Base-by-base conservation (phyloP, 768 basidiomycete genomes). In the Trametes cingulata region DNA sequence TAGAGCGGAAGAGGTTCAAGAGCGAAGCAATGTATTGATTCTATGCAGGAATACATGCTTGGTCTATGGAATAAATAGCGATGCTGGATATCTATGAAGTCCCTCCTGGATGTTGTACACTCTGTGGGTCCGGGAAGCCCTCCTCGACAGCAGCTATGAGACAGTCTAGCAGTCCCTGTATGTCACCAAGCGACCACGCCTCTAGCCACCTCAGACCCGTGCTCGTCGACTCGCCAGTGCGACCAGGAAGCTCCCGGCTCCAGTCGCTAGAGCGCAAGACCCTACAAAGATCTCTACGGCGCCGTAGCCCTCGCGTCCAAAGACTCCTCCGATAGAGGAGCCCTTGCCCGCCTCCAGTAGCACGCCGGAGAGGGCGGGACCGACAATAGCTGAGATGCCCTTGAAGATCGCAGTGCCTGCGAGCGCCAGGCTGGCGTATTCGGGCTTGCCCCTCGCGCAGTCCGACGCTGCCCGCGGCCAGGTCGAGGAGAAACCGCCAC, bases 221-320 rank as follows among this genome's bases (percentile, higher is more conserved):
- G 60, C 52, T 8, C 60, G 47, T 36, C 48, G 55, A 43, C 63
- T 65, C 37, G 63, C 52, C 1, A 39, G 43, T 15, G 64, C 67
- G 5, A 68, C 59, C 5, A 65, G 39, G 17, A 65, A 20, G 52
- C 67, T 68, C 4, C 55, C 48, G 1, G 63, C 52, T 29, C 64
- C 61, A 1, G 65, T 67, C 17, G 64, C 65, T 6, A 65, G 51
- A 22, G 65, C 65, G 43, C 65, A 67, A 17, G 60, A 49, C 19
- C 68, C 68, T 0, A 69, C 68, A 51, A 69, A 69, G 9, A 69
- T 52, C 43, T 69, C 68, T 33, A 69, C 62, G 1, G 58, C 50
- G n/a, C 64, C 64, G 45, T 65, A 69, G 15, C 68, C 68, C 35
- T 61, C 60, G 41, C 60, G 43, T 1, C 68, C 68, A 27, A 65